Conservation (phyloP, 371 early-diverging fungal species). For the Paramicrosporidium saccamoebae region DNA sequence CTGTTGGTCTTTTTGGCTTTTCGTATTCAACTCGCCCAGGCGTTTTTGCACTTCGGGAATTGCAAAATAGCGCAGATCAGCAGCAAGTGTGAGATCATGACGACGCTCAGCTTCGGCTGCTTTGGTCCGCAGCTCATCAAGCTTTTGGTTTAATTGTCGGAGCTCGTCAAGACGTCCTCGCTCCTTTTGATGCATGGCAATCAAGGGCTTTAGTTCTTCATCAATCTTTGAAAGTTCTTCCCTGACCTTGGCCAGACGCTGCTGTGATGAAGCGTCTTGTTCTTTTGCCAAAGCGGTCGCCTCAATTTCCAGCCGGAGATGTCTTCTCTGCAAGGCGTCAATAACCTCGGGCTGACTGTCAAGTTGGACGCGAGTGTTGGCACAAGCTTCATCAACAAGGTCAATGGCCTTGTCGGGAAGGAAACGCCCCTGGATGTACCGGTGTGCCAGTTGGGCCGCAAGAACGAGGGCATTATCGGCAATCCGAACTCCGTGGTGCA, state of each 20-base stretch:
- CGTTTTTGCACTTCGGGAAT: constrained; percentile 25
- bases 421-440: constrained; percentile 40
- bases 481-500: constrained; percentile 40
- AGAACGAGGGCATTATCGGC: constrained; percentile 31
- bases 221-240: constrained; percentile 42
- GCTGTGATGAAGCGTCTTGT: constrained; percentile 32
- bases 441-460: constrained; percentile 31
- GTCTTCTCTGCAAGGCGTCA: constrained; percentile 56
- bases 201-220: constrained; percentile 58
- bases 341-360: constrained; percentile 84
- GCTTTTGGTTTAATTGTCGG: constrained; percentile 40
- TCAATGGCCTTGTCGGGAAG: constrained; percentile 65
- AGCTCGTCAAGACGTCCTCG: constrained; percentile 47
- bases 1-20: constrained; percentile 6
- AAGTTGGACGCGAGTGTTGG: constrained; percentile 65
- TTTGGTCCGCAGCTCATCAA: constrained; percentile 50
- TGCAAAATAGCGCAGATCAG: constrained; percentile 25
- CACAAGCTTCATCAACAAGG: constrained; percentile 65
- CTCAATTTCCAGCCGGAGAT: constrained; percentile 72
- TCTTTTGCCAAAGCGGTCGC: constrained; percentile 69
- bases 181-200: constrained; percentile 45
- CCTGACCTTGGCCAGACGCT: constrained; percentile 32
- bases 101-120: constrained; percentile 47
- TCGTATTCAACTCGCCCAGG: constrained; percentile 10
- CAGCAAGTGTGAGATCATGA: constrained; percentile 22